Evolutionary conservation across 176 grass and related monocot species (phyloP).

Genomic region (Carex scoparia): DNA sequence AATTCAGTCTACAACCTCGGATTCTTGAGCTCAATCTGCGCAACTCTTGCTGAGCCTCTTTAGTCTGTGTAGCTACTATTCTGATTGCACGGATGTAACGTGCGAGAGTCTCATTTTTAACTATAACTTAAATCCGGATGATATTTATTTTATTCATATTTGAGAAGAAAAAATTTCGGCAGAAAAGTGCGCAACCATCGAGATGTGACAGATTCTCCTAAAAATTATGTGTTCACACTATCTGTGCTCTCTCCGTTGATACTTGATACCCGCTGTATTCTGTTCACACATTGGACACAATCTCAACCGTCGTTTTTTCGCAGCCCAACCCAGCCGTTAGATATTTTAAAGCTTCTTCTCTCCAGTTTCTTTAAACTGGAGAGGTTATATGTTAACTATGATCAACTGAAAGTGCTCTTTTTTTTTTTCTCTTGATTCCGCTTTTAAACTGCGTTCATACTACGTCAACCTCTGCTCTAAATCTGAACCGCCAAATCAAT

Average conservation of each 20-base stretch:
- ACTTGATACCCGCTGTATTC: background rate
- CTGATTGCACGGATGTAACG: too few species aligned
- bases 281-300: background rate
- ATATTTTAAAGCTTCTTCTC: background rate
- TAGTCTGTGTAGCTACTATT: too few species aligned
- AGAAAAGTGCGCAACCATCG: too few species aligned
- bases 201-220: background rate
- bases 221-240: slow-evolving; percentile 3
- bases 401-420: background rate
- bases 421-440: background rate
- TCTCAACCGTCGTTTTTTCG: background rate
- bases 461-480: background rate
- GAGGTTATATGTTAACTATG: background rate
- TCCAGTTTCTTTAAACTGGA: background rate
- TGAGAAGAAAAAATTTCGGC: too few species aligned
- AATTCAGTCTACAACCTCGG: too few species aligned
- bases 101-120: too few species aligned
- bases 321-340: background rate
- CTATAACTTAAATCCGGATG: too few species aligned
- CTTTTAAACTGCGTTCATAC: slow-evolving; percentile 14
- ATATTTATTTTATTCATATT: too few species aligned
- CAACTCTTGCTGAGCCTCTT: too few species aligned
- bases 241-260: background rate
- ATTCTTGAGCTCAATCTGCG: too few species aligned
- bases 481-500: background rate